Evolutionary conservation across 306 rosid species (phyloP).

Genomic region (Cicer pinnatifidum): DNA sequence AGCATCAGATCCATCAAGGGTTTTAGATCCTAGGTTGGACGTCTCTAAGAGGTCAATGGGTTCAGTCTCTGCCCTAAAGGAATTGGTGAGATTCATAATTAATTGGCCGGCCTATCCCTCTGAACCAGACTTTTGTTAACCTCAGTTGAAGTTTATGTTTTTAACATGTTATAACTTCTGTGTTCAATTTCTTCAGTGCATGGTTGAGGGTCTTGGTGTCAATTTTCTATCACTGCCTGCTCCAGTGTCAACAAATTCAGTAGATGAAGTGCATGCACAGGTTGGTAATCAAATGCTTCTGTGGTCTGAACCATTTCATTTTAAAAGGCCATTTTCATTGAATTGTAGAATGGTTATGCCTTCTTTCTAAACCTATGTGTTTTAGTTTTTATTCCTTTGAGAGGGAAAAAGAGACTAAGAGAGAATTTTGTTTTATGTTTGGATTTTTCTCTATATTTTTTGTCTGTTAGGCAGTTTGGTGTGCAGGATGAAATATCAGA

Average conservation of each 20-base stretch:
- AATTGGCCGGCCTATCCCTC: not conserved
- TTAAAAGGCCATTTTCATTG: constrained; percentile 1
- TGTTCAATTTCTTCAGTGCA: constrained; percentile 66
- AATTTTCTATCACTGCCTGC: constrained; percentile 63
- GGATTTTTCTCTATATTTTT: constrained; percentile 18
- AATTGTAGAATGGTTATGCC: constrained; percentile 25
- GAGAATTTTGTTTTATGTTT: constrained; percentile 17
- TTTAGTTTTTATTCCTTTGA: constrained; percentile 13
- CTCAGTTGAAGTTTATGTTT: constrained; percentile 19
- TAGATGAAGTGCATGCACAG: constrained; percentile 89
- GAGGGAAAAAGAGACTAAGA: constrained; percentile 1
- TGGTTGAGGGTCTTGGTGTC: constrained; percentile 75
- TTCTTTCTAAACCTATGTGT: constrained; percentile 3
- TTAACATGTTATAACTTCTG: constrained; percentile 42
- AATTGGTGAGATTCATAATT: constrained; percentile 59
- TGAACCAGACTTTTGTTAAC: not conserved
- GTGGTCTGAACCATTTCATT: constrained; percentile 40
- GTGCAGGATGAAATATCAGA: constrained; percentile 41
- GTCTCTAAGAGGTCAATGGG: constrained; percentile 60
- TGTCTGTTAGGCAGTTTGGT: constrained; percentile 14
- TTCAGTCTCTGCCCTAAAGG: constrained; percentile 77
- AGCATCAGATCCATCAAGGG: constrained; percentile 65
- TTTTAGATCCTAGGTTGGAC: constrained; percentile 67
- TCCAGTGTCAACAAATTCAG: constrained; percentile 59
- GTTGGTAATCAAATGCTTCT: constrained; percentile 52